Evolutionary conservation across 768 basidiomycete species (phyloP).

Genomic region (Termitomyces sp.): DNA sequence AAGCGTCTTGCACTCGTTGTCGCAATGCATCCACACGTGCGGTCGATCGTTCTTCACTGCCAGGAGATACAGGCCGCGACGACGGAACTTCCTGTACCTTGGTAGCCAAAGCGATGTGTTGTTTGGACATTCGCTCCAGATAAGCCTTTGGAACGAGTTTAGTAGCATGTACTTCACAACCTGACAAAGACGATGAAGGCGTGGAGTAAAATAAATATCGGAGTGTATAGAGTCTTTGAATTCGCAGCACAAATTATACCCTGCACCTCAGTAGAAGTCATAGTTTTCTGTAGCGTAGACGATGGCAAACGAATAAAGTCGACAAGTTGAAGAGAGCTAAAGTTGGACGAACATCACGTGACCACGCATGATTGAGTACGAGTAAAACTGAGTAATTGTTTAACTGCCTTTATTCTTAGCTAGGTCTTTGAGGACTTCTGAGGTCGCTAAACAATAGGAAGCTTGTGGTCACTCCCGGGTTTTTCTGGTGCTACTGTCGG

Average conservation of each 20-base stretch:
- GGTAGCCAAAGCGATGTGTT: conserved; percentile 20
- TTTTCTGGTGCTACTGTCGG: conserved; percentile 4
- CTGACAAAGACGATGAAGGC: conserved; percentile 5
- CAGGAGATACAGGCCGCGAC: conserved; percentile 13
- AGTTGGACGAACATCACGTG: neutral
- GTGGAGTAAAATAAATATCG: conserved; percentile 14
- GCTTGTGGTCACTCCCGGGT: neutral
- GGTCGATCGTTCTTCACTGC: conserved; percentile 6
- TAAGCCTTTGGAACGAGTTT: conserved; percentile 11
- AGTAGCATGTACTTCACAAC: neutral
- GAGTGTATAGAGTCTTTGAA: conserved; percentile 15
- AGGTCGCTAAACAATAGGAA: neutral
- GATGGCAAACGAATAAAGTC: neutral
- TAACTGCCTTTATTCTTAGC: neutral
- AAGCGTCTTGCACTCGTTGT: conserved; percentile 26
- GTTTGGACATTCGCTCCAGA: conserved; percentile 16
- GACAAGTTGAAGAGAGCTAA: no score
- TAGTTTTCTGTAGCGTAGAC: neutral
- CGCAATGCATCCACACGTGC: conserved; percentile 24
- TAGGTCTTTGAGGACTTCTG: neutral
- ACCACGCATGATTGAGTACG: no score
- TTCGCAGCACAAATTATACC: neutral
- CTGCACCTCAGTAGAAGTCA: neutral
- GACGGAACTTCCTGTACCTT: conserved; percentile 22
- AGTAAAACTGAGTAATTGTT: no score